These are phyloP conservation scores for Plectosphaerella sp. DNA, from an alignment of 2,329 filamentous ascomycete species.

Conservation along the genomic window DNA sequence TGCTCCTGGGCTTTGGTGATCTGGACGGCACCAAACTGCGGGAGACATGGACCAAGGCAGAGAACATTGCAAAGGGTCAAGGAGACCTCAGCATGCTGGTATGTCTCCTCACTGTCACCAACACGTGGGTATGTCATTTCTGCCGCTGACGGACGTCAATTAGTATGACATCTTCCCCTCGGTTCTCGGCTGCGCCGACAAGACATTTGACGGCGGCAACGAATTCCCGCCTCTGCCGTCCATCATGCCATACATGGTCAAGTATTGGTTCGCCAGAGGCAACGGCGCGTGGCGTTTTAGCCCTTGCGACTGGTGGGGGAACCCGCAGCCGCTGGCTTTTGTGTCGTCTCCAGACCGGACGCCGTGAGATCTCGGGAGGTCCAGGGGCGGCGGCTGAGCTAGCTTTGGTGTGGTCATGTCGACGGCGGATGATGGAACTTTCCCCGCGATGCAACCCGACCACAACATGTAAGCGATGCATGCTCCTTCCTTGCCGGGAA, in stretches of 20 bases:
- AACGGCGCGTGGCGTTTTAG: slow-evolving; percentile 22
- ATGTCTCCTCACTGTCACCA: too few relatives aligned
- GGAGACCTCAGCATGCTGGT: slow-evolving; percentile 9
- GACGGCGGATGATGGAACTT: too few relatives aligned
- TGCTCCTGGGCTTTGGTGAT: slow-evolving; percentile 16
- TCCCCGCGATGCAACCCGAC: too few relatives aligned
- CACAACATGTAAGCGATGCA: too few relatives aligned
- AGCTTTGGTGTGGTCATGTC: too few relatives aligned
- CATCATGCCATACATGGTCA: slow-evolving; percentile 16
- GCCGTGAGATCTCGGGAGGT: too few relatives aligned
- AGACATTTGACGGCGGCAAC: slow-evolving; percentile 17
- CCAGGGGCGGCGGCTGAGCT: too few relatives aligned
- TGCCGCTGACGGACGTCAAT: neutral
- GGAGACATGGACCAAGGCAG: slow-evolving; percentile 11
- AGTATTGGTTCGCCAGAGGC: slow-evolving; percentile 16
- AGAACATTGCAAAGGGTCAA: slow-evolving; percentile 10
- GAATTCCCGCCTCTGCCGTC: slow-evolving; percentile 16
- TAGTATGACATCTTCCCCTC: slow-evolving; percentile 16
- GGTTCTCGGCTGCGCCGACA: slow-evolving; percentile 17
- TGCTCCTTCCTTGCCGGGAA: too few relatives aligned
- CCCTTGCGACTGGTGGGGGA: slow-evolving; percentile 19
- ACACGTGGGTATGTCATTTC: neutral
- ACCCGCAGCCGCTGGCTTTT: slow-evolving; percentile 14
- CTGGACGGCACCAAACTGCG: slow-evolving; percentile 13
- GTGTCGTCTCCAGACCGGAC: neutral